phyloP scores from a whole-genome alignment of 2,329 filamentous ascomycete species.

The Metarhizium robertsii region DNA sequence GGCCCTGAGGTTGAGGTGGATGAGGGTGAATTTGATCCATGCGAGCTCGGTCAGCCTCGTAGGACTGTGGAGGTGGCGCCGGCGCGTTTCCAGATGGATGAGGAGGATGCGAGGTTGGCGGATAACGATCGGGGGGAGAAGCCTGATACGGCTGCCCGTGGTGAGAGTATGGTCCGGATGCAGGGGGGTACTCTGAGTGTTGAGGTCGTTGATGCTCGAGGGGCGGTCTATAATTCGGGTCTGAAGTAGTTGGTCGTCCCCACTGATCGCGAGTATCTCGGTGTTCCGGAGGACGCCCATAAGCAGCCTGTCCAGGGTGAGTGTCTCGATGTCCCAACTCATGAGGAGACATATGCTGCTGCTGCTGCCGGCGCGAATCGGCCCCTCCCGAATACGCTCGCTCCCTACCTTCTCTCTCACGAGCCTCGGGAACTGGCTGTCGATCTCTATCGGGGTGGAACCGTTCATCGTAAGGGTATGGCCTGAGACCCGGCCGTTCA shows the following conservation, averaged over 20 bases:
- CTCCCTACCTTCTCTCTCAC: constrained; percentile 33
- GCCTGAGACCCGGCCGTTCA: constrained; percentile 36
- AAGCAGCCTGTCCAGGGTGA: constrained; percentile 36
- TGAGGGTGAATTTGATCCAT: constrained; percentile 29
- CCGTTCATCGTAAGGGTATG: constrained; percentile 41
- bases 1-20: constrained; percentile 23
- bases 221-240: constrained; percentile 24
- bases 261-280: constrained; percentile 26
- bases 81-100: constrained; percentile 18
- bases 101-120: constrained; percentile 26
- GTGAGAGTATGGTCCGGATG: constrained; percentile 27
- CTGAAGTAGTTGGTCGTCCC: constrained; percentile 12
- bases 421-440: constrained; percentile 32
- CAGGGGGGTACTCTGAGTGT: constrained; percentile 39
- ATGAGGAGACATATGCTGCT: constrained; percentile 27
- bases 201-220: constrained; percentile 27
- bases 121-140: constrained; percentile 23
- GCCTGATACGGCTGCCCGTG: constrained; percentile 21
- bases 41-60: constrained; percentile 42
- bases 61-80: constrained; percentile 26
- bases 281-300: constrained; percentile 30
- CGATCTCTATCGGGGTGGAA: constrained; percentile 40
- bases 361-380: constrained; percentile 35
- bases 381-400: constrained; percentile 38
- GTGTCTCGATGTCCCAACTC: constrained; percentile 32